phyloP scores from a whole-genome alignment of 176 grass and related monocot species.

The Carex littledalei region DNA sequence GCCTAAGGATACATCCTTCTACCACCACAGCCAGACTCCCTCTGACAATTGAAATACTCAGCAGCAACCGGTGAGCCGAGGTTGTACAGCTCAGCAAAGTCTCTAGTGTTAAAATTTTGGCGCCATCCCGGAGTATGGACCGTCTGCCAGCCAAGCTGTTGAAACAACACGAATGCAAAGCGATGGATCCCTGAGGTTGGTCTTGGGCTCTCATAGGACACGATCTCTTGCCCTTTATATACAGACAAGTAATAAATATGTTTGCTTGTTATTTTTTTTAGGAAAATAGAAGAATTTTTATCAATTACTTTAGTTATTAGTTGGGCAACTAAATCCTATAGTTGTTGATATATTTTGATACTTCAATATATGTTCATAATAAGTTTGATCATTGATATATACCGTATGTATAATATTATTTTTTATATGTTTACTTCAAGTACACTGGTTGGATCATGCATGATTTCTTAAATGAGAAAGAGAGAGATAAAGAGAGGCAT shows the following conservation, averaged over 20 bases:
- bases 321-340: background rate
- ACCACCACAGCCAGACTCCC: conserved; percentile 64
- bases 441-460: background rate
- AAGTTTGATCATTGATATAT: too few species aligned
- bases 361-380: background rate
- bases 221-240: conserved; percentile 43
- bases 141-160: conserved; percentile 45
- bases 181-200: conserved; percentile 68
- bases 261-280: background rate
- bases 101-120: conserved; percentile 65
- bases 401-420: too few species aligned
- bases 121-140: conserved; percentile 53
- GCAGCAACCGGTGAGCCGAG: conserved; percentile 48
- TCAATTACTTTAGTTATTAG: background rate
- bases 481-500: background rate
- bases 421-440: background rate
- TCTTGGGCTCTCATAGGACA: conserved; percentile 45
- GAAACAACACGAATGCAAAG: conserved; percentile 60
- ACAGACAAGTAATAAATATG: background rate
- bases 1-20: conserved; percentile 32
- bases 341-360: background rate
- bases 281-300: background rate
- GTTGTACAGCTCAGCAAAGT: conserved; percentile 69
- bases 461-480: background rate
- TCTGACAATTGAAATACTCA: conserved; percentile 72